Conservation (phyloP, 257 asterid genomes). For the Solanum chmielewskii region DNA sequence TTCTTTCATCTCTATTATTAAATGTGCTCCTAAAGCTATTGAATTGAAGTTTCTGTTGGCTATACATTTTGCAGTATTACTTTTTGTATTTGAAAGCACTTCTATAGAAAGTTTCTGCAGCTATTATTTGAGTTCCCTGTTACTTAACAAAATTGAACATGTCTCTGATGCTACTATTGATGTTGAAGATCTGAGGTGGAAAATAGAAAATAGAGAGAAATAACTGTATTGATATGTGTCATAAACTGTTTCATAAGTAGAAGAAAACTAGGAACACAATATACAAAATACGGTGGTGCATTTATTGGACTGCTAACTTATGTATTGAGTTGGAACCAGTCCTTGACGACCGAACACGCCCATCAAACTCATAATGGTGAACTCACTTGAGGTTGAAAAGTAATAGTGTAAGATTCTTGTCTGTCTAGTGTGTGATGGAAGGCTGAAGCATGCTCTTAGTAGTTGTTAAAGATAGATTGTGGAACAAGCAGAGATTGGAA, state of each 20-base stretch:
- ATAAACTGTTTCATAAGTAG: not conserved
- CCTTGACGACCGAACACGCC: not conserved
- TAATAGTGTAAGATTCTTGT: not conserved
- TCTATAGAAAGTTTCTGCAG: not conserved
- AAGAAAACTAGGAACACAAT: not conserved
- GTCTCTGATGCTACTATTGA: not conserved
- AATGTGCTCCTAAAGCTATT: not conserved
- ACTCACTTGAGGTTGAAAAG: not conserved
- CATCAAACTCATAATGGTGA: not conserved
- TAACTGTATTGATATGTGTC: not conserved
- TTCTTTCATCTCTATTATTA: not conserved
- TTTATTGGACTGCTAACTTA: not conserved
- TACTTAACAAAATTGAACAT: not conserved
- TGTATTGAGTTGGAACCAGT: not conserved
- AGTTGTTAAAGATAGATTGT: not conserved
- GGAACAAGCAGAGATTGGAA: not conserved
- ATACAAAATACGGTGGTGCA: not conserved
- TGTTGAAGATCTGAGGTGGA: not conserved
- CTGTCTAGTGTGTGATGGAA: not conserved
- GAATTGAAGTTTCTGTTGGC: not conserved
- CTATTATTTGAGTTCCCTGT: not conserved
- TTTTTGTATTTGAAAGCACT: not conserved
- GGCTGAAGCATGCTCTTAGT: not conserved
- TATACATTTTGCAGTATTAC: not conserved
- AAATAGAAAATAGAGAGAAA: not conserved